Base-by-base conservation (phyloP, 106 monocot genomes). In the Platanthera guangdongensis region DNA sequence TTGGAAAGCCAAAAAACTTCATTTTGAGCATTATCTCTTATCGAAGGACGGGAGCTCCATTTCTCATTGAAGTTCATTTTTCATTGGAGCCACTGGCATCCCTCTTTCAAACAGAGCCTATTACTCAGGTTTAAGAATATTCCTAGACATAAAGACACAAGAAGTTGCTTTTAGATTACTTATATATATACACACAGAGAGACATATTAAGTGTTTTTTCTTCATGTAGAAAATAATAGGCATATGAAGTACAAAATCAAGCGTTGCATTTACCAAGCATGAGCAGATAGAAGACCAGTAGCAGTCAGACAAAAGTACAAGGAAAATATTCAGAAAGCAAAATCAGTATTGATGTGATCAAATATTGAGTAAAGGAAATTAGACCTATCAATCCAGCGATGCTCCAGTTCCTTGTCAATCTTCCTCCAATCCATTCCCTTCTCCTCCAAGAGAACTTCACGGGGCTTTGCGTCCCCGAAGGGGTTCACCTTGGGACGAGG, bases 381-480 rank as follows among this genome's bases (percentile, higher is more conserved):
- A 69, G 55, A 94, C 99, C 99, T 99, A 77, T 87, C 81, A 59
- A 99, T 78, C 28, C 80, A 68, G 39, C 88, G 86, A 82, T 99
- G 90, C 48, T 94, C 99, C 50, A 99, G 83, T 63, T 99, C 92
- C 53, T 85, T 50, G 57, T 99, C 99, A 73, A 99, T 90, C 82
- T 99, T 99, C 87, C 78, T 90, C 94, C 94, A 94, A 79, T 99
- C 88, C 78, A 79, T 92, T 25, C 99, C 97, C 69, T 86, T 81
- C 63, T 82, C 94, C 76, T 92, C 64, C 73, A 99, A 78, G 51
- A 99, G 12, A 74, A 94, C 76, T 72, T 99, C 99, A 8, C 99
- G 81, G 11, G 99, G 99, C 76, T 88, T 99, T 0, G 99, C 99
- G 80, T 94, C 85, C 7, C 99, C 99, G 84, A 99, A 99, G 12